phyloP scores from a whole-genome alignment of 768 basidiomycete genomes.

The Phylloporus rhodoxanthus region DNA sequence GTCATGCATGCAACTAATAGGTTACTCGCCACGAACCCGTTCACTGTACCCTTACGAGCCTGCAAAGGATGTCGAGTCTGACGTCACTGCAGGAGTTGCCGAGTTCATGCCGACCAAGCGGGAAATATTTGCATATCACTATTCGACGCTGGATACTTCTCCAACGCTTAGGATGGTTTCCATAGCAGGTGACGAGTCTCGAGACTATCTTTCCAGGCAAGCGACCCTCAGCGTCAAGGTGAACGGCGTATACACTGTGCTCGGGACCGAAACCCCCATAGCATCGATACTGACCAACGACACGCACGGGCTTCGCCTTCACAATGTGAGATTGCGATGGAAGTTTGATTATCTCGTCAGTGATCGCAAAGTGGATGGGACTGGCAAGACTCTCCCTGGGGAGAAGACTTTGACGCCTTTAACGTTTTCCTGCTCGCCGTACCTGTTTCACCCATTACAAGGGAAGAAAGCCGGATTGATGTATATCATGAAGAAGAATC shows the following conservation, averaged over 20 bases:
- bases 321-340: constrained; percentile 53
- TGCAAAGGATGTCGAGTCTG: constrained; percentile 24
- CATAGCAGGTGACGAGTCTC: constrained; percentile 57
- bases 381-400: constrained; percentile 46
- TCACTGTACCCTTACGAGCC: constrained; percentile 23
- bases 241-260: constrained; percentile 72
- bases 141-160: constrained; percentile 57
- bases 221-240: constrained; percentile 62
- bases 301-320: constrained; percentile 13
- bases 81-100: constrained; percentile 42
- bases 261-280: constrained; percentile 50
- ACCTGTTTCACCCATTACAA: constrained; percentile 51
- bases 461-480: constrained; percentile 64
- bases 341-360: constrained; percentile 75
- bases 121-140: constrained; percentile 64
- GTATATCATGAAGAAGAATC: constrained; percentile 65
- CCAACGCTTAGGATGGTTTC: constrained; percentile 70
- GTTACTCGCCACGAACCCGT: constrained; percentile 37
- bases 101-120: constrained; percentile 60
- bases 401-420: constrained; percentile 72
- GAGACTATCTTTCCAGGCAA: constrained; percentile 73
- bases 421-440: constrained; percentile 69
- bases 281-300: constrained; percentile 17
- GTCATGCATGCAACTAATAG: constrained; percentile 55
- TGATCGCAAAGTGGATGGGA: constrained; percentile 44